Evolutionary conservation across 169 alveolate species (phyloP).

Genomic region (Plasmodium malariae): DNA sequence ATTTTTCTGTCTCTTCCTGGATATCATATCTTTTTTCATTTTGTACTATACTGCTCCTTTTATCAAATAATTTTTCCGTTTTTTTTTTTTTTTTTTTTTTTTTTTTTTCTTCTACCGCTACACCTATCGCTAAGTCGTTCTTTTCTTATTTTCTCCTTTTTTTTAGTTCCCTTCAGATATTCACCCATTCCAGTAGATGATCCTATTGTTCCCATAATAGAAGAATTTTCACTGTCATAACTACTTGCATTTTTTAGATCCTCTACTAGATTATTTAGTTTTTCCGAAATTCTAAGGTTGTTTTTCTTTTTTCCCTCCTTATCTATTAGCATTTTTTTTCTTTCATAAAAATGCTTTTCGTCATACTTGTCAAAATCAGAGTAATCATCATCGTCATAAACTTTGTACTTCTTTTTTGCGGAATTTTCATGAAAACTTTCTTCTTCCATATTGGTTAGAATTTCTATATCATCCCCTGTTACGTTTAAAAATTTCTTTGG

Average conservation of each 20-base stretch:
- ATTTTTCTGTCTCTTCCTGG: neutral
- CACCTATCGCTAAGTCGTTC: neutral
- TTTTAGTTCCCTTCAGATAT: neutral
- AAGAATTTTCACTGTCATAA: slow-evolving; percentile 58
- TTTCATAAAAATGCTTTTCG: slow-evolving; percentile 61
- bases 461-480: slow-evolving; percentile 49
- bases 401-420: slow-evolving; percentile 13
- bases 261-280: slow-evolving; percentile 41
- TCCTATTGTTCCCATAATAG: slow-evolving; percentile 46
- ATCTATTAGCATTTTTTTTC: slow-evolving; percentile 31
- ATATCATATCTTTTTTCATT: neutral
- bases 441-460: slow-evolving; percentile 20
- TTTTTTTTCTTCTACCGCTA: neutral
- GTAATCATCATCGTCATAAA: slow-evolving; percentile 34
- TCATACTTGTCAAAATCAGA: slow-evolving; percentile 76
- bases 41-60: neutral
- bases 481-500: slow-evolving; percentile 53
- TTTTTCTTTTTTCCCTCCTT: slow-evolving; percentile 44
- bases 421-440: slow-evolving; percentile 21
- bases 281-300: slow-evolving; percentile 27
- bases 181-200: slow-evolving; percentile 2
- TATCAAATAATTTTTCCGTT: neutral
- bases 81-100: neutral
- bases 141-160: slow-evolving; percentile 2
- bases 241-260: slow-evolving; percentile 70